A percentile compares a stretch with the other conserved stretches of the same genome.
Evolutionary conservation across 805 yeast genomes (phyloP).

Genomic region (Candida lessepsii): DNA sequence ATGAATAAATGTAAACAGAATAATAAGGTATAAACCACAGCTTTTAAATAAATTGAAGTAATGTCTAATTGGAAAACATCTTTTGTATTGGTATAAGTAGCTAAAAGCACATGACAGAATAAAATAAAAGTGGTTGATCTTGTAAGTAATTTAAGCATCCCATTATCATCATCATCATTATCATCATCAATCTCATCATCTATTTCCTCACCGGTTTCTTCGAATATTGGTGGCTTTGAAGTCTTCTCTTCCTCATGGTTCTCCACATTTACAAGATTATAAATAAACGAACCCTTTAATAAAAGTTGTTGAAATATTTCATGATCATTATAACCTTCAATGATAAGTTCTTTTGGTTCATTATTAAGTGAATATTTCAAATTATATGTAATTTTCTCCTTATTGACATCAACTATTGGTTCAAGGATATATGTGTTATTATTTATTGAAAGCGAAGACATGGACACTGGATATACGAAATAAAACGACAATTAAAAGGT

Average conservation of each 20-base stretch:
- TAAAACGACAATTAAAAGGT: too few relatives aligned
- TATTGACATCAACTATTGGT: not conserved
- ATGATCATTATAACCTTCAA: not conserved
- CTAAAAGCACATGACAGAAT: constrained; percentile 1
- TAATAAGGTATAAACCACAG: constrained; percentile 1
- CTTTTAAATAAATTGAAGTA: not conserved
- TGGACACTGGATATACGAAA: not conserved
- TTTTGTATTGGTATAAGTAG: not conserved
- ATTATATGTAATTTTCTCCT: not conserved
- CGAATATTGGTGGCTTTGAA: too few relatives aligned
- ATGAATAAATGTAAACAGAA: constrained; percentile 4
- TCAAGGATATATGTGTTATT: not conserved
- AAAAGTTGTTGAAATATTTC: constrained; percentile 4
- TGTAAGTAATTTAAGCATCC: constrained; percentile 1
- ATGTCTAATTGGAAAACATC: not conserved
- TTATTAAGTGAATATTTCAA: not conserved
- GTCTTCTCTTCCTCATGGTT: not conserved
- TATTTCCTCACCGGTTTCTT: too few relatives aligned
- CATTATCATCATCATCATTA: not conserved
- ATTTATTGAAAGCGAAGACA: constrained; percentile 1
- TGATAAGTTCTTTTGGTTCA: not conserved
- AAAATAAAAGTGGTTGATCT: constrained; percentile 2
- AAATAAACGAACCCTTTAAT: not conserved
- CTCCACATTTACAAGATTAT: not conserved
- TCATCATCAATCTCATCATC: not conserved